Base-by-base conservation (phyloP, 768 basidiomycete genomes). In the Candolleomyces aberdarensis region DNA sequence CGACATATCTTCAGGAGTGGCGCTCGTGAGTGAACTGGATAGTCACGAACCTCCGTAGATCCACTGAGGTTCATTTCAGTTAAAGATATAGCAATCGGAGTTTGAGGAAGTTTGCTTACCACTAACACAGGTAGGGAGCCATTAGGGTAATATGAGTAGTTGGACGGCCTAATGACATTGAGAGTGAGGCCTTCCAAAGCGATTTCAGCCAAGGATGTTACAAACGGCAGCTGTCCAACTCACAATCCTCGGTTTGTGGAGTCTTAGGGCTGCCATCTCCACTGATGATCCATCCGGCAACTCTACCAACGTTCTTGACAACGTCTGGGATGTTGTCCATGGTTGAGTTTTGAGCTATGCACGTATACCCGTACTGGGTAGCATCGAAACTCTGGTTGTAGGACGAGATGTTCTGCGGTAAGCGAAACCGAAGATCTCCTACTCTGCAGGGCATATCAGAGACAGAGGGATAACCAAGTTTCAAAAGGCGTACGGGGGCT, bases 51-150 rank as follows among this genome's bases (percentile, higher is more conserved):
- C 79, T 40, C 79, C 79, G 55, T 68, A 79, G 26, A 82, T 80
- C 80, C 79, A 82, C 79, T 81, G 10, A 50, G 20, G 6, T 46
- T 54, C 3, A 13, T 11, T 51, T n/a, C 10, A 13, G 26, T 58
- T 19, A 7, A 43, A 19, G 26, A 13, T 59, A 11, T 10, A 36
- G 10, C 19, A 14, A 40, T 39, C 6, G 13, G 20, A 9, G 22
- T 46, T 6, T 47, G n/a, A 6, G 46, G 32, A 49, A 49, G 20
- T 13, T 53, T 1, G 68, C 80, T 48, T 63, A 83, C 83, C 41
- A 78, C 80, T 8, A 82, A 71, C 1, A 85, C 80, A 0, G 84
- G 83, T 1, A 84, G 71, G 49, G 77, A 78, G 3, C 73, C 73
- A 13, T 67, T 65, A 0, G 75, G 0, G 71, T 74, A 0, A 73